Percentiles rank a stretch among this genome's conserved stretches.
These are phyloP conservation scores for Macadamia tetraphylla DNA, from an alignment of 164 flowering plant genomes.

Conservation along the genomic window DNA sequence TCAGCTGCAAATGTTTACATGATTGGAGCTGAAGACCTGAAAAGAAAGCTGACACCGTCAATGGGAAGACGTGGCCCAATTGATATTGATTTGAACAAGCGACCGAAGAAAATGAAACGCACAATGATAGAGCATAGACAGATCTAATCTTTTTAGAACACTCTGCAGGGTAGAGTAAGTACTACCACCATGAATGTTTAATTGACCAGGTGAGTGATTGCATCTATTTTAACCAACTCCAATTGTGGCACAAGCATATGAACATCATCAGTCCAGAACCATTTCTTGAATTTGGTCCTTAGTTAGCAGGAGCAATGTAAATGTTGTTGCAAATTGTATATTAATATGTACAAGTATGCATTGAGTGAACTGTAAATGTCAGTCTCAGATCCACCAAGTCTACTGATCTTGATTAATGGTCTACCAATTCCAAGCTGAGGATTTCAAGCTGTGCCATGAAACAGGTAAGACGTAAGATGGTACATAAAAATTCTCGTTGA, in stretches of 20 bases:
- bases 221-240: background rate
- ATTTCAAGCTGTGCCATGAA: background rate
- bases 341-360: background rate
- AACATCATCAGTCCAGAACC: background rate
- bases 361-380: background rate
- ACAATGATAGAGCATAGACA: conserved; percentile 11
- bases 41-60: conserved; percentile 14
- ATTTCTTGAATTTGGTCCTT: background rate
- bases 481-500: background rate
- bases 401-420: background rate
- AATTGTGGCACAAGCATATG: background rate
- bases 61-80: conserved; percentile 10
- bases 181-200: background rate
- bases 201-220: background rate
- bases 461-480: background rate
- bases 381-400: background rate
- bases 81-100: conserved; percentile 23
- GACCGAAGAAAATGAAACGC: conserved; percentile 29
- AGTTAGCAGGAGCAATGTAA: background rate
- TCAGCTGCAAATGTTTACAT: conserved; percentile 51
- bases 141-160: background rate
- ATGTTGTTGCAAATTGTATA: background rate
- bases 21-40: conserved; percentile 40
- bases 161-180: too few species aligned
- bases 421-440: background rate